Evolutionary conservation across 2,329 filamentous ascomycete genomes (phyloP).

Genomic region (Aurifilum marmelostoma): DNA sequence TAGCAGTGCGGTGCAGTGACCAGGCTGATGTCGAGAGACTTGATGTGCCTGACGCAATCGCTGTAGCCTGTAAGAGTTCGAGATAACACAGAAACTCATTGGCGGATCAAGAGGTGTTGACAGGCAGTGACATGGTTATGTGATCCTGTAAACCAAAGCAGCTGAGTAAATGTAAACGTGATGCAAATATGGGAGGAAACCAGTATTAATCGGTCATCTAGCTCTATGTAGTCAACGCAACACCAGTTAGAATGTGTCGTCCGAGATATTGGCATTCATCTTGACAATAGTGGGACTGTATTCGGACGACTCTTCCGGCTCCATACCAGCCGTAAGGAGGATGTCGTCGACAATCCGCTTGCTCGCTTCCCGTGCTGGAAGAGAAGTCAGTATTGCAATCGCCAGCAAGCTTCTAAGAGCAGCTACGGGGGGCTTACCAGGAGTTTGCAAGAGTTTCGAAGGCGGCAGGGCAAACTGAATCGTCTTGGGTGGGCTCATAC

Average conservation of each 20-base stretch:
- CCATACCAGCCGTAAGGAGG: constrained; percentile 73
- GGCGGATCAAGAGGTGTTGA: background rate
- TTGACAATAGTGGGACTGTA: constrained; percentile 69
- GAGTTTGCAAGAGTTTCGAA: constrained; percentile 78
- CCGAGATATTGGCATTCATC: constrained; percentile 63
- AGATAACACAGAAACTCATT: background rate
- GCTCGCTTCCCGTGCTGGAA: constrained; percentile 75
- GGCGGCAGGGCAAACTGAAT: constrained; percentile 83
- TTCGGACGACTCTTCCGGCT: constrained; percentile 57
- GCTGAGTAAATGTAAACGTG: background rate
- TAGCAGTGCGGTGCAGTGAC: background rate
- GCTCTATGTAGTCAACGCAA: background rate
- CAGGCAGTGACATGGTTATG: too few relatives aligned
- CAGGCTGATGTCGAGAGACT: too few relatives aligned
- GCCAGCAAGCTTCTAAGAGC: background rate
- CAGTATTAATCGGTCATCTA: background rate
- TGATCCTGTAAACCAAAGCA: background rate
- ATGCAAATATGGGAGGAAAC: background rate
- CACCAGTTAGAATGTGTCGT: constrained; percentile 60
- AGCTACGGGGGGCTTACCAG: constrained; percentile 55
- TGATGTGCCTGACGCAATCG: too few relatives aligned
- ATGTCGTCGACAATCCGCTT: constrained; percentile 81
- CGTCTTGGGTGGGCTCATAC: constrained; percentile 90
- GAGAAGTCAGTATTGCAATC: background rate
- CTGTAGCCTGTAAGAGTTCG: background rate